Percentiles rank a stretch among this genome's conserved stretches.
Evolutionary conservation across 108 stramenopile genomes (phyloP).

Genomic region (Nannochloropsis oceanica): DNA sequence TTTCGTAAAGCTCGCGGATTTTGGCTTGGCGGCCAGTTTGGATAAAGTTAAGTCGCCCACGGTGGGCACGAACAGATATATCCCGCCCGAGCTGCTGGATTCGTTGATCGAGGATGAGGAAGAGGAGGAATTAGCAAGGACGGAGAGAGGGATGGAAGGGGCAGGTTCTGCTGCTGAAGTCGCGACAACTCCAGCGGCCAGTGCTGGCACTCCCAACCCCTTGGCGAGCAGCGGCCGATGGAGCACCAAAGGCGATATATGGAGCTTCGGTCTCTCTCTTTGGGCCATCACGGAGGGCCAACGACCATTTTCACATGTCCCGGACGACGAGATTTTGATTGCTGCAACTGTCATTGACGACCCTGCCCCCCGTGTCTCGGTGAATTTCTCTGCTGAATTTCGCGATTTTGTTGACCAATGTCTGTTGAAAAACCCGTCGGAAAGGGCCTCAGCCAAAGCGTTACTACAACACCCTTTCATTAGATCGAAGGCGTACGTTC

Average conservation of each 20-base stretch:
- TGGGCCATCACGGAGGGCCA: neutral
- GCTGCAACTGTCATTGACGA: neutral
- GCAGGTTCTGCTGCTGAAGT: neutral
- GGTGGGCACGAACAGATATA: neutral
- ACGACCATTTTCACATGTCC: neutral
- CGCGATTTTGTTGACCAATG: neutral
- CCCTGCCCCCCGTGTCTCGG: neutral
- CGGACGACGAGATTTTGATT: neutral
- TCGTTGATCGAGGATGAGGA: neutral
- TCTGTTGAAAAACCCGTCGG: neutral
- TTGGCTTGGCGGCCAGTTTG: neutral
- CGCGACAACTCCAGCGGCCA: neutral
- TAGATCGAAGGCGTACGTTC: neutral
- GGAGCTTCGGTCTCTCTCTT: neutral
- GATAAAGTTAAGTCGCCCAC: neutral
- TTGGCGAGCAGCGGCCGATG: neutral
- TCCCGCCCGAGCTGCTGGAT: neutral
- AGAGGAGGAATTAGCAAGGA: neutral
- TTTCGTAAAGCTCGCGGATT: neutral
- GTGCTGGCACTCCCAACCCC: neutral
- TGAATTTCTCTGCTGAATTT: neutral
- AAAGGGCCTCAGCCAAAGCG: neutral
- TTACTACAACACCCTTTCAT: neutral
- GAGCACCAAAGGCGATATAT: neutral
- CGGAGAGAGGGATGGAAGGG: neutral